These are phyloP conservation scores for Cytospora piceicola DNA, from an alignment of 2,329 filamentous ascomycete genomes.

Conservation along the genomic window DNA sequence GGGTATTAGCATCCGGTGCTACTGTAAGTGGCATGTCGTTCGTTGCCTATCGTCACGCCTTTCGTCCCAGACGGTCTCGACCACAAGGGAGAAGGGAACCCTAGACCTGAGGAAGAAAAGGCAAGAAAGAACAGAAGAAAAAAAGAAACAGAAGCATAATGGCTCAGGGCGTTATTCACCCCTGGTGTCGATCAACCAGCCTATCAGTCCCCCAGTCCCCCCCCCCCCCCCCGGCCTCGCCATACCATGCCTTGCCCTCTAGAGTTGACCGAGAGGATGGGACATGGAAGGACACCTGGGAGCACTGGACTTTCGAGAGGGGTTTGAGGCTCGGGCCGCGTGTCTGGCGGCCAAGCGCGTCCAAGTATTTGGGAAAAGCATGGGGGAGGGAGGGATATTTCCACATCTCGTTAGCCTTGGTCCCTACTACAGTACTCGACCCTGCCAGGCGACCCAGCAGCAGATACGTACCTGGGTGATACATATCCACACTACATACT, in stretches of 20 bases:
- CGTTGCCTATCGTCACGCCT: no score
- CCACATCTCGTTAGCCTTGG: background rate
- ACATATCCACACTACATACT: background rate
- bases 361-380: slow-evolving; percentile 10
- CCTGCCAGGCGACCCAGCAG: no score
- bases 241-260: slow-evolving; percentile 1
- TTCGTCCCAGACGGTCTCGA: no score
- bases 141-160: no score
- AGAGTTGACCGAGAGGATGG: background rate
- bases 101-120: no score
- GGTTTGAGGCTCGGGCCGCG: slow-evolving; percentile 1
- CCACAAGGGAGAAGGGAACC: no score
- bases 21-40: no score
- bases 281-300: no score
- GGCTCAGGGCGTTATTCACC: no score
- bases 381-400: background rate
- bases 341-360: slow-evolving; percentile 11
- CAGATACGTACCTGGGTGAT: background rate
- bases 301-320: no score
- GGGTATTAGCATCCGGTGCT: no score
- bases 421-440: background rate
- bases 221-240: background rate
- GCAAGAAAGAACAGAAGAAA: no score
- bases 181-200: background rate
- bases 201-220: background rate